These are phyloP conservation scores for Lecanicillium sp. DNA, from an alignment of 2,329 filamentous ascomycete species.

Conservation along the genomic window DNA sequence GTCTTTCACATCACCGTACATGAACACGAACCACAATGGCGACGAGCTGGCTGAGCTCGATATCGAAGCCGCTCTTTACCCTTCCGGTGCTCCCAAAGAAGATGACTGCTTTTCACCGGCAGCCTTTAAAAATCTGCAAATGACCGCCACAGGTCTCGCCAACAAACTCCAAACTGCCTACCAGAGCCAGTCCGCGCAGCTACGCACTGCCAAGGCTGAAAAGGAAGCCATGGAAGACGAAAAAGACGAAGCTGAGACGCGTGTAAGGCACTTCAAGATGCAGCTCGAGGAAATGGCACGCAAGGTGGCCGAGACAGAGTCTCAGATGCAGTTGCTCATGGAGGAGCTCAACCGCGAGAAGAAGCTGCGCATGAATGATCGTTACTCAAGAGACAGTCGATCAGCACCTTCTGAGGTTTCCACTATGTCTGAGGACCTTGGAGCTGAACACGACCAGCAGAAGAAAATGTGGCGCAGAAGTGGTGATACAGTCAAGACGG, in stretches of 20 bases:
- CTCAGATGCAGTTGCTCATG: constrained; percentile 38
- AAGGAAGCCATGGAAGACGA: constrained; percentile 46
- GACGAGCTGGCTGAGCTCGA: constrained; percentile 50
- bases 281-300: constrained; percentile 53
- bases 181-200: constrained; percentile 39
- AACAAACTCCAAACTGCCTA: constrained; percentile 51
- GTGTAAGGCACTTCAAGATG: constrained; percentile 44
- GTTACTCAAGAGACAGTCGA: constrained; percentile 19
- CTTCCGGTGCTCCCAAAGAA: constrained; percentile 30
- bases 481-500: constrained; percentile 33
- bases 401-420: constrained; percentile 28
- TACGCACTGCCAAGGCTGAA: constrained; percentile 44
- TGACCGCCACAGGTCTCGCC: constrained; percentile 47
- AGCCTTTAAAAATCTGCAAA: constrained; percentile 52
- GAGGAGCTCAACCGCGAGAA: constrained; percentile 45
- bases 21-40: constrained; percentile 21
- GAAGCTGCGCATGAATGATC: constrained; percentile 32
- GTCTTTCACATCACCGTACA: constrained; percentile 13
- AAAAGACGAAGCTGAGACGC: constrained; percentile 44
- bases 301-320: constrained; percentile 45
- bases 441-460: constrained; percentile 41
- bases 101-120: constrained; percentile 48
- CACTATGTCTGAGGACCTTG: constrained; percentile 43
- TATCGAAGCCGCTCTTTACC: constrained; percentile 46
- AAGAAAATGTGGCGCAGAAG: constrained; percentile 34